Base-by-base conservation (phyloP, 192 early-diverging fungal species). In the Backusella morwellensis region DNA sequence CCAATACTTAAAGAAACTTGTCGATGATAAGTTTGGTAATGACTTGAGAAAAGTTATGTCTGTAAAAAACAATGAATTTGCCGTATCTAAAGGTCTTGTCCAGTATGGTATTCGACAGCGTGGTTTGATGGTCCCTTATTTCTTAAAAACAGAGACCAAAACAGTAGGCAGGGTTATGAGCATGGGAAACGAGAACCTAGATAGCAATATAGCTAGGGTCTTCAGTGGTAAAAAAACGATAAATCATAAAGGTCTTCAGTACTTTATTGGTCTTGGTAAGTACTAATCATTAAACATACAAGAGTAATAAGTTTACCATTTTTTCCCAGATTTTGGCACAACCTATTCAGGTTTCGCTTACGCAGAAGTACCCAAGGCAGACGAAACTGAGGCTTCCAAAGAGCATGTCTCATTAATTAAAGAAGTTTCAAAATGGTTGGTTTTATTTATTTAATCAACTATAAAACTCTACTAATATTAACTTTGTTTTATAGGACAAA, bases 261-360 rank as follows among this genome's bases (percentile, higher is more conserved):
- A 59, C 21, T 21, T 59, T 59, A 59, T 59, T 0, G 54, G 54
- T 59, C 54, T 59, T 12, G 54, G 54, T 59, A 26, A 59, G n/a
- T 26, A 19, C 5, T 12, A 23, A 59, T 59, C 0, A 3, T 12
- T 59, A 59, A 59, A 2, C 21, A 23, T 59, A 26, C 1, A 12
- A 23, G 2, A 12, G 9, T 11, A 26, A 12, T 12, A 26, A 26
- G 11, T 12, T 26, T 4, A 59, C 0, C 0, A 11, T 0, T 4
- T 59, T 2, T 11, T 26, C 23, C 23, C 26, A 59, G 54, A 59
- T 59, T 59, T 59, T 26, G 86, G 86, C 73, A 88, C 86, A 32
- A 88, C 86, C 0, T 88, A 81, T 68, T 84, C 84, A 38, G 86
- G 86, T 5, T 84, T 83, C 67, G 83, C 86, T 2, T 85, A 88